phyloP scores from a whole-genome alignment of 768 basidiomycete genomes.

The Trametes cinnabarina region DNA sequence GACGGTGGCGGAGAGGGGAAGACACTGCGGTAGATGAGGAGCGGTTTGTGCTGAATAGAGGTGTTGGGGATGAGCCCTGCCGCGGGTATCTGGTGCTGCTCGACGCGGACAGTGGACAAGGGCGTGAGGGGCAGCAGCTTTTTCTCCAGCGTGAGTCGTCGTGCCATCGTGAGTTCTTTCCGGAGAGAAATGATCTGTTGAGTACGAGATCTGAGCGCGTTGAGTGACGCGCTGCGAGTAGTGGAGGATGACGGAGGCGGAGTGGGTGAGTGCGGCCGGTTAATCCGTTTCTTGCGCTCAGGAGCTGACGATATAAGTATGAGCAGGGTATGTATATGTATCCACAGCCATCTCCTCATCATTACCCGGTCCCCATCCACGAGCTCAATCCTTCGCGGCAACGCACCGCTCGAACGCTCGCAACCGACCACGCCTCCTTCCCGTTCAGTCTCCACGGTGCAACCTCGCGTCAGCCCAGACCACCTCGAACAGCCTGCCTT shows the following conservation, averaged over 20 bases:
- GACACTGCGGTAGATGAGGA: constrained; percentile 38
- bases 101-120: constrained; percentile 27
- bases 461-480: background rate
- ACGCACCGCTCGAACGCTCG: background rate
- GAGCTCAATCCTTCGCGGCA: constrained; percentile 1
- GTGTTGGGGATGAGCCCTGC: constrained; percentile 38
- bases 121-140: constrained; percentile 21
- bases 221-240: no score
- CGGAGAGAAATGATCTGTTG: background rate
- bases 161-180: no score
- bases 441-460: background rate
- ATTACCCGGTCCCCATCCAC: background rate
- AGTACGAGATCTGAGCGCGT: no score
- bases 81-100: constrained; percentile 34
- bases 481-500: background rate
- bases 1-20: constrained; percentile 24
- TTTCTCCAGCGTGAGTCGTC: constrained; percentile 8
- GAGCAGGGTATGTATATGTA: no score
- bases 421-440: background rate
- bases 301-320: no score
- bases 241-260: background rate
- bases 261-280: background rate
- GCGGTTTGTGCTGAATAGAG: constrained; percentile 33
- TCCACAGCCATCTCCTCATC: background rate
- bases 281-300: background rate